Evolutionary conservation across 2,329 filamentous ascomycete genomes (phyloP), one percentile per base, ranked within the genome.

Genomic region (Hypoxylon sp.): DNA sequence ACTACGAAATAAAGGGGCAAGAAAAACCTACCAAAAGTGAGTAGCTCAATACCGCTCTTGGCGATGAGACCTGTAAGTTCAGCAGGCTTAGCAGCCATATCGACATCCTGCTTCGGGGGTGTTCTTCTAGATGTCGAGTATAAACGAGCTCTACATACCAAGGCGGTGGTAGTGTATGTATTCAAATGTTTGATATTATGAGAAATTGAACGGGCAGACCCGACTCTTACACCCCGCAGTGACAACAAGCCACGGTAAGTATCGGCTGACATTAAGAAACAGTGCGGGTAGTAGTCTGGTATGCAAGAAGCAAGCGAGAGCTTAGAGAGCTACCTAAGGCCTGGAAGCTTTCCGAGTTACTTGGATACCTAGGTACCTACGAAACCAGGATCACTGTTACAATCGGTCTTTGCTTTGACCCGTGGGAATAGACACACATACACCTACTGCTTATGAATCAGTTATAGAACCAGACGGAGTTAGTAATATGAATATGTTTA

Each of bases 1-100:
- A 34, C 32, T 15, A 4, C 13, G 11, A 15, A 34, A 13, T 10
- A 15, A 37, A 17, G 19, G 15, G n/a, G n/a, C n/a, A n/a, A 22
- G 28, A 32, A 19, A 22, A 24, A 66, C 72, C 55, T 72, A 79
- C 80, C 79, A 65, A 80, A 85, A 0, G 87, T 90, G 30, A 90
- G 78, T 62, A 89, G 82, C 78, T 90, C 87, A 63, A 90, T 87
- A 76, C 88, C 88, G 53, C 84, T 85, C 67, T 81, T 85, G 70
- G 86, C 87, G 68, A 87, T 85, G 62, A 88, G 79, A 59, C 87
- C 86, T 5, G 81, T 86, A 17, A 85, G 83, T 60, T 79, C 76
- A 20, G 24, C 24, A 26, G 76, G 83, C 59, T 79, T 76, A 20
- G 24, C 24, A 26, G 76, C 66, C 76, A 78, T 78, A 1, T 71